Evolutionary conservation across 257 asterid species (phyloP).

Genomic region (Solanum neorickii): DNA sequence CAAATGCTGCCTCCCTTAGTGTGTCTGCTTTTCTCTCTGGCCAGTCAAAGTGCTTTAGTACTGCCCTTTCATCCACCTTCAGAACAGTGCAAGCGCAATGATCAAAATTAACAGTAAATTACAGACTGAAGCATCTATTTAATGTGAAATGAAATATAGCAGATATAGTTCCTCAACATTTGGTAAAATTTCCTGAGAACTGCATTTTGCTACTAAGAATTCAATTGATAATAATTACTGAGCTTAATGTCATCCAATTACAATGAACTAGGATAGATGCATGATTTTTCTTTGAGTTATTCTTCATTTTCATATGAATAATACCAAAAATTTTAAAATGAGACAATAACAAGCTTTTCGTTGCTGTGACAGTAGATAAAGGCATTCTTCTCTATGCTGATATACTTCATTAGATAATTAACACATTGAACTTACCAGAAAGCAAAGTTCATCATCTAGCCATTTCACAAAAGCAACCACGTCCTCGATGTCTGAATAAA

Average conservation of each 20-base stretch:
- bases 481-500: constrained; percentile 56
- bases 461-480: constrained; percentile 83
- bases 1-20: constrained; percentile 81
- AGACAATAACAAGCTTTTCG: neutral
- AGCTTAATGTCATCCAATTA: neutral
- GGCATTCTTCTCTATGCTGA: neutral
- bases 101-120: neutral
- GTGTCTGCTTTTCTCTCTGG: constrained; percentile 93
- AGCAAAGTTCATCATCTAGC: constrained; percentile 93
- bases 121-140: neutral
- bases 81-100: neutral
- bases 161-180: neutral
- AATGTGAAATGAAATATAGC: neutral
- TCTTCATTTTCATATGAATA: neutral
- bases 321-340: neutral
- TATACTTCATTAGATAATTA: neutral
- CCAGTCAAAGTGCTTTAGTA: constrained; percentile 90
- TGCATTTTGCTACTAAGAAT: neutral
- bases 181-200: neutral
- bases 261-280: neutral
- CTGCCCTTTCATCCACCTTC: constrained; percentile 95
- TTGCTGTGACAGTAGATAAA: neutral
- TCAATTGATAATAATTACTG: neutral
- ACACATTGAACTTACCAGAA: constrained; percentile 44
- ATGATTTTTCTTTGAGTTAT: neutral